These are phyloP conservation scores for Ascochyta koolunga DNA, from an alignment of 2,329 filamentous ascomycete genomes.

Conservation along the genomic window DNA sequence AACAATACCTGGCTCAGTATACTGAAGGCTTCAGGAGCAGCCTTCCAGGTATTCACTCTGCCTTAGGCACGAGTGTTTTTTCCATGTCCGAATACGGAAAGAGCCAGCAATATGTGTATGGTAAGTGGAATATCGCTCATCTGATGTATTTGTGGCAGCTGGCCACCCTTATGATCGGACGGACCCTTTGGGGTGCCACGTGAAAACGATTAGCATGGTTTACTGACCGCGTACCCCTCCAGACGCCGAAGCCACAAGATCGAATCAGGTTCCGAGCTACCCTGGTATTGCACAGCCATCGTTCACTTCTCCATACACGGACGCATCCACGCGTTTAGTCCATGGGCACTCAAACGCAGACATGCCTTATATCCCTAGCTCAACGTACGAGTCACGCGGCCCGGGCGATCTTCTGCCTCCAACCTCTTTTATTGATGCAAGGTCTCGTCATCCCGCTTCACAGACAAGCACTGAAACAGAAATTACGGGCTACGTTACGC, in stretches of 20 bases:
- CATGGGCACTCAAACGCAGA: slow-evolving; percentile 55
- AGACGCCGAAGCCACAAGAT: slow-evolving; percentile 67
- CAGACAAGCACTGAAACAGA: slow-evolving; percentile 58
- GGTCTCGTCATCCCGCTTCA: slow-evolving; percentile 59
- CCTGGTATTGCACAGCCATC: slow-evolving; percentile 56
- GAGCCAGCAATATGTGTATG: slow-evolving; percentile 76
- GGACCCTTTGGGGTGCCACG: slow-evolving; percentile 45
- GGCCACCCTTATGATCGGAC: slow-evolving; percentile 45
- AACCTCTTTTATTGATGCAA: slow-evolving; percentile 62
- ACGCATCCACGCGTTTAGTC: slow-evolving; percentile 56
- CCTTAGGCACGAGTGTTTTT: slow-evolving; percentile 57
- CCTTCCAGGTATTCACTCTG: slow-evolving; percentile 56
- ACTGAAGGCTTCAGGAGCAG: slow-evolving; percentile 49
- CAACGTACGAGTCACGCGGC: slow-evolving; percentile 56
- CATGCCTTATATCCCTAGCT: slow-evolving; percentile 54
- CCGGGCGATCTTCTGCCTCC: slow-evolving; percentile 51
- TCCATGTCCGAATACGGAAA: slow-evolving; percentile 86
- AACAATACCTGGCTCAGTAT: slow-evolving; percentile 37
- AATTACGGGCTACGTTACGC: slow-evolving; percentile 68
- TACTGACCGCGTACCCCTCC: slow-evolving; percentile 53
- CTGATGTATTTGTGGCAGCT: slow-evolving; percentile 46
- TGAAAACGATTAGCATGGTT: slow-evolving; percentile 44
- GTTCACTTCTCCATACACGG: slow-evolving; percentile 57
- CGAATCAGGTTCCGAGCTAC: slow-evolving; percentile 62
- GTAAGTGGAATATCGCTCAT: slow-evolving; percentile 65